Percentiles rank a stretch among this genome's conserved stretches.
Conservation (phyloP, 345 rosid genomes). For the Pseudoturritis turrita region DNA sequence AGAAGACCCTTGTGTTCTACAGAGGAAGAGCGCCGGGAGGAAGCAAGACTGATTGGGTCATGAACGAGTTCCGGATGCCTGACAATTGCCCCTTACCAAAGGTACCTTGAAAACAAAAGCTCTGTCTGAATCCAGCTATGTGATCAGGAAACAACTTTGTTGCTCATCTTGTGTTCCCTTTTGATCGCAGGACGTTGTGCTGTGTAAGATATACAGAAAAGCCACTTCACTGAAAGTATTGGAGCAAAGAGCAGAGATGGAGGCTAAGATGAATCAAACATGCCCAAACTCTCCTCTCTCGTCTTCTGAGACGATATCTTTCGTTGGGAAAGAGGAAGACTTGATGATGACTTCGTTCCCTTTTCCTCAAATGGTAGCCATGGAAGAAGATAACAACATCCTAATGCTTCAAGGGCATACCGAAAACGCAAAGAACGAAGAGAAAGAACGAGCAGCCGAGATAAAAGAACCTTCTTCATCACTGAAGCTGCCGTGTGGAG, state of each 20-base stretch:
- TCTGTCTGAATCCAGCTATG: neutral
- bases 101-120: slow-evolving; percentile 35
- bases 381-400: slow-evolving; percentile 35
- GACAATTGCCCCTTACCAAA: slow-evolving; percentile 57
- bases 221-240: slow-evolving; percentile 85
- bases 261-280: slow-evolving; percentile 37
- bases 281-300: slow-evolving; percentile 46
- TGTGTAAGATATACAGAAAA: slow-evolving; percentile 88
- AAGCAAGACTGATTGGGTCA: slow-evolving; percentile 93
- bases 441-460: neutral
- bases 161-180: neutral
- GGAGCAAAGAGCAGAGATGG: slow-evolving; percentile 80
- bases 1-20: slow-evolving; percentile 92
- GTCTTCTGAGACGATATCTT: slow-evolving; percentile 38
- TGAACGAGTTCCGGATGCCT: slow-evolving; percentile 95
- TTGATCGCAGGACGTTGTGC: slow-evolving; percentile 64
- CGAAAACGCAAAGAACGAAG: neutral
- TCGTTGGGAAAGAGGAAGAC: slow-evolving; percentile 40
- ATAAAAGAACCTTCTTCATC: slow-evolving; percentile 28
- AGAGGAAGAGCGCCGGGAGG: slow-evolving; percentile 88
- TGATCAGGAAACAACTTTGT: neutral
- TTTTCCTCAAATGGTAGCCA: slow-evolving; percentile 27
- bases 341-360: slow-evolving; percentile 2
- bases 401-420: neutral
- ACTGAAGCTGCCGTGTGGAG: slow-evolving; percentile 46